Conservation (phyloP, 352 stramenopile species). For the Phytophthora kernoviae region DNA sequence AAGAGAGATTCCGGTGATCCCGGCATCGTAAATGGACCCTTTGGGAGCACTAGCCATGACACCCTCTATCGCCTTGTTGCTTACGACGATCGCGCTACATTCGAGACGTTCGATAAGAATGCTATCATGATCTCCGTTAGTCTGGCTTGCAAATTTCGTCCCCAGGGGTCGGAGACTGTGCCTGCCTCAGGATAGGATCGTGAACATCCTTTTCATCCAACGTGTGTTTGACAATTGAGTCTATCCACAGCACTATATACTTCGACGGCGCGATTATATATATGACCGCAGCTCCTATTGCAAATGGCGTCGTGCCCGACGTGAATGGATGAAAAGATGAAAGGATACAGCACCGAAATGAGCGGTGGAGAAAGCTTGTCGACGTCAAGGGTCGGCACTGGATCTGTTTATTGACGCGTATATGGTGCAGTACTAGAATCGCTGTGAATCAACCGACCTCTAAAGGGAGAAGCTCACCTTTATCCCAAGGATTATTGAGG, state of each 20-base stretch:
- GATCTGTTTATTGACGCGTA: neutral
- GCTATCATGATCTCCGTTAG: neutral
- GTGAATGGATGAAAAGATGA: too few species aligned
- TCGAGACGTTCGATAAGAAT: neutral
- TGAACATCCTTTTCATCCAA: neutral
- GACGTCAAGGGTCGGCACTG: conserved; percentile 12
- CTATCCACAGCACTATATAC: too few species aligned
- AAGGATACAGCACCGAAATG: conserved; percentile 16
- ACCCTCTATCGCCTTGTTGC: conserved; percentile 4
- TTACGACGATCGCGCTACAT: neutral
- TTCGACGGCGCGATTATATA: too few species aligned
- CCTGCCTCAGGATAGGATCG: neutral
- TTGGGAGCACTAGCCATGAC: conserved; percentile 7
- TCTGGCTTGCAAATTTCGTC: neutral
- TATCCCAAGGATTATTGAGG: neutral
- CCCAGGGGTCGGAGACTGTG: neutral
- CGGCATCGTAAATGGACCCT: neutral
- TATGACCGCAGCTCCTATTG: too few species aligned
- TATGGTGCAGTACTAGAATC: too few species aligned
- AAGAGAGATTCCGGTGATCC: conserved; percentile 5
- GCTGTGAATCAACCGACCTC: too few species aligned
- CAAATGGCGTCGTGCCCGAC: too few species aligned
- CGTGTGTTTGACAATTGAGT: too few species aligned
- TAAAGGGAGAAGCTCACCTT: too few species aligned
- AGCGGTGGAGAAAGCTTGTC: conserved; percentile 9